Percentiles rank a stretch among this genome's conserved stretches.
Conservation (phyloP, 73 alveolate genomes). For the Effrenium voratum region DNA sequence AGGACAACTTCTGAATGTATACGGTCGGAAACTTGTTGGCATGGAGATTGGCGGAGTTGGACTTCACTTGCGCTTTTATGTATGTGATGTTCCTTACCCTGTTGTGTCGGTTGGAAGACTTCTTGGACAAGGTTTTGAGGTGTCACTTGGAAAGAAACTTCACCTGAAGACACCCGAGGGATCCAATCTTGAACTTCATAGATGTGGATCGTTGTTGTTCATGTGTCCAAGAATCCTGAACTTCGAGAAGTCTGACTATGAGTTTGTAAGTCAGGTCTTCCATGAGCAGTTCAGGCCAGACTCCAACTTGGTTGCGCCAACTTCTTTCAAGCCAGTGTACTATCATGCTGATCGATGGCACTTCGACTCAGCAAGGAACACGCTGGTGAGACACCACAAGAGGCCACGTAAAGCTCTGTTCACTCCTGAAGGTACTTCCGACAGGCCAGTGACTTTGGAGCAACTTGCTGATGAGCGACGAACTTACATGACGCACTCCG, state of each 20-base stretch:
- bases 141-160: too few species aligned
- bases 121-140: neutral
- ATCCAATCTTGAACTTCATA: too few species aligned
- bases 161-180: too few species aligned
- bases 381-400: neutral
- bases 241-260: neutral
- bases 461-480: neutral
- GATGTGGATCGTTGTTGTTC: neutral
- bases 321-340: conserved; percentile 18
- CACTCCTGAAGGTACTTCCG: neutral
- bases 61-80: conserved; percentile 35
- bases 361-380: neutral
- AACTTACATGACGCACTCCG: neutral
- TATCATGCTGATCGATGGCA: neutral
- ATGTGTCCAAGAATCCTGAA: too few species aligned
- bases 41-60: too few species aligned
- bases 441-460: neutral
- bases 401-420: neutral
- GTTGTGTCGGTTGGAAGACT: conserved; percentile 25
- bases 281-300: conserved; percentile 22
- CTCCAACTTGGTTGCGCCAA: neutral
- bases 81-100: neutral
- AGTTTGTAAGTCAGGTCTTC: neutral
- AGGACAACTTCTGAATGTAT: neutral
- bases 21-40: conserved; percentile 5